These are phyloP conservation scores for Quercus bicolor DNA, from an alignment of 306 rosid species.

Conservation along the genomic window DNA sequence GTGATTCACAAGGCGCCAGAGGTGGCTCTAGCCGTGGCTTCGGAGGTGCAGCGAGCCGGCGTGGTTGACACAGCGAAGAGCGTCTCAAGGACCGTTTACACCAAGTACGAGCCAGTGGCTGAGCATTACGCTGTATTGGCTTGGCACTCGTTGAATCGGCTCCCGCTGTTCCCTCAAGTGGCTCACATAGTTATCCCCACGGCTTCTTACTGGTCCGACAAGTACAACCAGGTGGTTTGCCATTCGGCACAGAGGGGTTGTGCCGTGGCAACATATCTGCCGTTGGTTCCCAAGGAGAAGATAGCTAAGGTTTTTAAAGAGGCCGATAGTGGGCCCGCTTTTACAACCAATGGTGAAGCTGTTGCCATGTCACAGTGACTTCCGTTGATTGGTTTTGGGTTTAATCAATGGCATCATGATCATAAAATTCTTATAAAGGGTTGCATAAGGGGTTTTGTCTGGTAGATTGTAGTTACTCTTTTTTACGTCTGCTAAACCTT, in stretches of 20 bases:
- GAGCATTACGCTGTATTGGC: constrained; percentile 40
- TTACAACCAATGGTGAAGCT: constrained; percentile 5
- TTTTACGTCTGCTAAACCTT: too few species aligned
- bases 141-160: constrained; percentile 44
- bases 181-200: constrained; percentile 39
- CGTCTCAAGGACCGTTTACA: constrained; percentile 19
- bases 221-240: constrained; percentile 32
- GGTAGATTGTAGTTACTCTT: too few species aligned
- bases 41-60: constrained; percentile 36
- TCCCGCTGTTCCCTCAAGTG: constrained; percentile 38
- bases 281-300: constrained; percentile 40
- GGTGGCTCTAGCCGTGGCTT: constrained; percentile 17
- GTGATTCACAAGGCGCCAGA: constrained; percentile 20
- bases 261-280: constrained; percentile 27
- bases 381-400: neutral
- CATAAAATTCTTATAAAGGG: too few species aligned
- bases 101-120: constrained; percentile 35
- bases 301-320: constrained; percentile 37
- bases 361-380: neutral
- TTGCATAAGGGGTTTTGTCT: too few species aligned
- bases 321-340: constrained; percentile 3
- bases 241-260: constrained; percentile 25
- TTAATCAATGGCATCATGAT: too few species aligned
- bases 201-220: constrained; percentile 41
- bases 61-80: constrained; percentile 28